Evolutionary conservation across 2,329 filamentous ascomycete genomes (phyloP).

Genomic region (Monosporascus sp.): DNA sequence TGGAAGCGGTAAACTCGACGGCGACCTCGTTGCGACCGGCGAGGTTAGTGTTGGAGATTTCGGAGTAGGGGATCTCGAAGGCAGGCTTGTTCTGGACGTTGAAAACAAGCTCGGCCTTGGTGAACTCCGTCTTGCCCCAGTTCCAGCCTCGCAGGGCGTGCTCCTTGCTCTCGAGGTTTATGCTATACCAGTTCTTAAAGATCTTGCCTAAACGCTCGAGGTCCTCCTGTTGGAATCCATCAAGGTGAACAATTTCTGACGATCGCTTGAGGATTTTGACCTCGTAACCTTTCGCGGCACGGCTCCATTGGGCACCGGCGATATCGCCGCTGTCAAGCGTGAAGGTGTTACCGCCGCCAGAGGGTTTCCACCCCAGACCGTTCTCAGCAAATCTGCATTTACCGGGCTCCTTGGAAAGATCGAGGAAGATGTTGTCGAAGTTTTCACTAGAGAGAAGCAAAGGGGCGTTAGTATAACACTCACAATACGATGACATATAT

Average conservation of each 20-base stretch:
- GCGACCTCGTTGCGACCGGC: constrained; percentile 97
- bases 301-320: constrained; percentile 85
- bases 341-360: constrained; percentile 82
- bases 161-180: constrained; percentile 85
- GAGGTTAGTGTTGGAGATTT: constrained; percentile 96
- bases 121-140: constrained; percentile 97
- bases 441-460: constrained; percentile 59
- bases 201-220: constrained; percentile 85
- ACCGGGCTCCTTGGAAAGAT: constrained; percentile 86
- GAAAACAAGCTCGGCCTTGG: constrained; percentile 90
- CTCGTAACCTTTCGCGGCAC: constrained; percentile 86
- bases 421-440: constrained; percentile 95
- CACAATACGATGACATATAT: neutral
- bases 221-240: constrained; percentile 92
- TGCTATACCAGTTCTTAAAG: constrained; percentile 98
- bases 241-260: constrained; percentile 83
- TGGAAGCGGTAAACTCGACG: constrained; percentile 78
- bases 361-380: constrained; percentile 92
- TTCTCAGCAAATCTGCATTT: constrained; percentile 94
- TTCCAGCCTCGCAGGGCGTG: constrained; percentile 97
- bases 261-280: constrained; percentile 84
- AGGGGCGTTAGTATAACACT: constrained; percentile 9
- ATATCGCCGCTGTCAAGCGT: constrained; percentile 87
- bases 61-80: constrained; percentile 94
- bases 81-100: constrained; percentile 95